Base-by-base conservation (phyloP, 2,329 filamentous ascomycete genomes). In the Pseudogymnoascus sp. region DNA sequence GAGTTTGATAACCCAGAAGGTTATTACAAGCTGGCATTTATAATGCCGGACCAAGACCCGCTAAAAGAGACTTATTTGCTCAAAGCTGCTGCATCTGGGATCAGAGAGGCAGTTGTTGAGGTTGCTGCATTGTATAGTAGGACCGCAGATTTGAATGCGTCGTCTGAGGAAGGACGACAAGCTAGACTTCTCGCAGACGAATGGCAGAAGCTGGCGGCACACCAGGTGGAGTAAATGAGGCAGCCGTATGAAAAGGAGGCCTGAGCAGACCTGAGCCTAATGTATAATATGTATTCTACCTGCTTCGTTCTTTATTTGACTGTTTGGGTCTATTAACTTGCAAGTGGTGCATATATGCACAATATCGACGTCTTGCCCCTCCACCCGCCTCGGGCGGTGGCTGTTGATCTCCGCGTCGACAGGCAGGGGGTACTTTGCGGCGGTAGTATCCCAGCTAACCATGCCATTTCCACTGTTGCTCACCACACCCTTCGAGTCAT, bases 51-150 rank as follows among this genome's bases (percentile, higher is more conserved):
- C 4, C 36, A 68, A 41, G 60, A 62, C 16, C 35, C 63, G 7
- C 59, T 65, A 7, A 64, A 70, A 25, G 60, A 68, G 36, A 59
- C 66, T 0, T 72, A 71, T 62, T 33, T 72, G 8, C 52, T 70
- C 2, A 72, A 72, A 64, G 71, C 72, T 19, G 71, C 72, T 8
- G 64, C 64, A 1, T 67, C 69, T 0, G 71, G 72, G 1, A 64
- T 73, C 19, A 9, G 62, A 1, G 70, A 71, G 36, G 72, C 72
- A n/a, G 28, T 33, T 33, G 28, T 33, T 14, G 49, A 55, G 16
- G n/a, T 55, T 55, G n/a, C 49, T 55, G 49, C 49, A 8, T 14
- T 55, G 49, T 55, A 55, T 8, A 22, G 11, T 2, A 55, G 49
- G 28, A 22, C 28, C 9, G 49, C 49, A 33, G 16, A 22, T 11